phyloP scores from a whole-genome alignment of 495 filamentous ascomycete genomes.

The Paragyromitra xinjiangensis region DNA sequence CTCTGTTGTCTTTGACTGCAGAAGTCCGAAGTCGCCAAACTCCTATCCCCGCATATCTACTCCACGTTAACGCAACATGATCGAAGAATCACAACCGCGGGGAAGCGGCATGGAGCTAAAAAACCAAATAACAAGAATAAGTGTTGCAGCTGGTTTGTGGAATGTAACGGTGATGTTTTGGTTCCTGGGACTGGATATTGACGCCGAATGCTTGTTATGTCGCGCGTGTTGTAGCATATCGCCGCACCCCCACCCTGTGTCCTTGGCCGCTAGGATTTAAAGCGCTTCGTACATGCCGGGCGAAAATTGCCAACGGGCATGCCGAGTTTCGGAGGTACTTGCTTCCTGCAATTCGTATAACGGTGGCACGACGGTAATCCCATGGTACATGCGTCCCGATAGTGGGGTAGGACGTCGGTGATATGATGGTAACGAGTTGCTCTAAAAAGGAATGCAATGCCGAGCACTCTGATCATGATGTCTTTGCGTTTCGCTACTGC shows the following conservation, averaged over 20 bases:
- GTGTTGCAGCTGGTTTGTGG: not conserved
- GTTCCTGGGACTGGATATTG: constrained; percentile 16
- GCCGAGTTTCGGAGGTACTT: constrained; percentile 24
- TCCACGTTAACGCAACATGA: constrained; percentile 9
- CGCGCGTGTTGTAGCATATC: constrained; percentile 18
- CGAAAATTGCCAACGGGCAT: constrained; percentile 29
- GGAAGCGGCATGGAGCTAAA: not conserved
- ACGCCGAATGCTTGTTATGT: constrained; percentile 11
- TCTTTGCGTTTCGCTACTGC: constrained; percentile 1
- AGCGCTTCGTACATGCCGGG: constrained; percentile 1
- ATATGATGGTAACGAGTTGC: constrained; percentile 23
- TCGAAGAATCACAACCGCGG: not conserved
- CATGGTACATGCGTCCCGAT: constrained; percentile 25
- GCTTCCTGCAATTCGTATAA: constrained; percentile 22
- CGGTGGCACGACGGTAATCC: constrained; percentile 14
- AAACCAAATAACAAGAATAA: constrained; percentile 1
- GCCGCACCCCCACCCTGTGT: constrained; percentile 22
- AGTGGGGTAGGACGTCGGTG: constrained; percentile 32
- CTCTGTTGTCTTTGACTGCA: not conserved
- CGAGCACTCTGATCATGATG: constrained; percentile 19
- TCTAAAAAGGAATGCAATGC: constrained; percentile 43
- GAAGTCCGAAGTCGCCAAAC: constrained; percentile 1
- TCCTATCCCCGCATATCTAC: constrained; percentile 25
- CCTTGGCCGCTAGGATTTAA: constrained; percentile 21
- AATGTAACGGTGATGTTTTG: not conserved